Base-by-base conservation (phyloP, 305 asterid species). In the Fraxinus paxiana region DNA sequence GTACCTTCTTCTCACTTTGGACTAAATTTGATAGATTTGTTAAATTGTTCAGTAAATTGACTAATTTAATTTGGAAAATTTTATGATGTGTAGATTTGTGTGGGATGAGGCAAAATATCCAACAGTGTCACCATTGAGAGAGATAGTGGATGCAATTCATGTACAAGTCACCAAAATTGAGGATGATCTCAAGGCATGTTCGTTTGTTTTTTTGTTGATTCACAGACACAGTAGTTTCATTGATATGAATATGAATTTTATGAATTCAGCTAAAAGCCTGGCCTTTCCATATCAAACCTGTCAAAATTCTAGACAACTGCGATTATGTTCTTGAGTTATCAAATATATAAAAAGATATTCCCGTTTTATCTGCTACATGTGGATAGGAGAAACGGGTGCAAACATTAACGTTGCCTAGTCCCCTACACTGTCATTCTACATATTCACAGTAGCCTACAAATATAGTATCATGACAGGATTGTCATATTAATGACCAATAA, bases 71-170 rank as follows among this genome's bases (percentile, higher is more conserved):
- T 69, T 77, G 30, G 12, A 24, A 56, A 54, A 46, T 10, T 73
- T 73, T 65, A 13, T 75, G 78, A 80, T 84, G 13, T 83, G 81
- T 84, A 96, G 99, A 87, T 96, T 96, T 74, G 91, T 87, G 70
- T 96, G 99, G 99, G 99, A 96, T 37, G 99, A 96, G 86, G 98
- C 97, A 4, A 96, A 92, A 82, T 92, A 92, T 85, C 99, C 98
- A 0, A 92, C 94, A 51, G 88, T 96, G 97, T 96, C 99, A 17
- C 97, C 97, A 18, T 94, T 96, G 38, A 90, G 80, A 87, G 99
- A 94, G 87, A 88, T 87, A 71, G 97, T 92, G 84, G 97, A 94
- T 83, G 97, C 95, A 67, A 92, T 96, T 87, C 99, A 96, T 84
- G 85, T 75, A 72, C 98, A 91, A 41, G 88, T 92, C 22, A 89